Evolutionary conservation across 495 filamentous ascomycete genomes (phyloP), one percentile per base, ranked within the genome.

Genomic region (Niebla homalea): DNA sequence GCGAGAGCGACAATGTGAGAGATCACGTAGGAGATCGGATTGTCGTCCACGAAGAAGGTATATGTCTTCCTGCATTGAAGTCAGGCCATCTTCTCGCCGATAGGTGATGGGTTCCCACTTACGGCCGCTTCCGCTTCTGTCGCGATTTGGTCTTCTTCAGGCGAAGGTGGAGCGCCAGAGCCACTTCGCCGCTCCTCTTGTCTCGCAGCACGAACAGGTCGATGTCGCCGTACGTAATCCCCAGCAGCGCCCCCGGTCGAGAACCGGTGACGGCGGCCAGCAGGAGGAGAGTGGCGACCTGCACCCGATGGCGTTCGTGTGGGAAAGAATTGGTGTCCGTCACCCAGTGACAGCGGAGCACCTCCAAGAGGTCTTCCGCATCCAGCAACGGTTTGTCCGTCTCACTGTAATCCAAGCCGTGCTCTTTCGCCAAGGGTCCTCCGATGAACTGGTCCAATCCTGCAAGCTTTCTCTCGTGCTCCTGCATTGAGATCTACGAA

Each of bases 1-100:
- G 46, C 57, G 11, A 57, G 48, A n/a, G 20, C 32, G n/a, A 57
- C 40, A 18, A 57, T 54, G 41, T 60, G 26, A n/a, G 38, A 57
- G 20, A 60, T 45, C 0, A 57, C 39, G 37, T 16, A 56, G 26
- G 47, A 43, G 1, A 56, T 0, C 15, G 41, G 23, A 49, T 56
- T 56, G 0, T 5, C 10, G 11, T 52, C 43, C 3, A 47, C 46
- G 42, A 42, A 38, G 47, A 55, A 55, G 7, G 41, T 51, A 18
- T 50, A 55, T 0, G 40, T 50, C 42, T 55, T 55, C 39, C 23
- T 55, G 20, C 29, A 46, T 19, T 14, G 6, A 1, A 2, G 8
- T 51, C 23, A 51, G 32, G 25, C 10, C 26, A 43, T 47, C 19
- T 7, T 39, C 16, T 48, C 21, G 3, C 16, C 14, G 10, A 35